Evolutionary conservation across 2,329 filamentous ascomycete genomes (phyloP).

Genomic region (Pseudopyrenochaeta lycopersici): DNA sequence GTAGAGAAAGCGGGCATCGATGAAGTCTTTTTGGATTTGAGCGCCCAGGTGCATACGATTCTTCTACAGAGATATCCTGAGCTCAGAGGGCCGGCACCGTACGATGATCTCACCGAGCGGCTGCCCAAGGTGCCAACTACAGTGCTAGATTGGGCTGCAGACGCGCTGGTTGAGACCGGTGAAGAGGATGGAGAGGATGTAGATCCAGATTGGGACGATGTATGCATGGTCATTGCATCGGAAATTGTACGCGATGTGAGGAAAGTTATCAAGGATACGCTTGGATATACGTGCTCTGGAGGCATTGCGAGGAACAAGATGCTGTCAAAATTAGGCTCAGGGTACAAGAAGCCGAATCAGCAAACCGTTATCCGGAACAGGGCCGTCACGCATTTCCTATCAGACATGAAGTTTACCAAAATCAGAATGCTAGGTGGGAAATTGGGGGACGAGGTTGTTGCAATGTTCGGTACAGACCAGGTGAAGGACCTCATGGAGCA

Average conservation of each 20-base stretch:
- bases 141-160: slow-evolving; percentile 82
- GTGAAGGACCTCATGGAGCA: slow-evolving; percentile 79
- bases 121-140: slow-evolving; percentile 78
- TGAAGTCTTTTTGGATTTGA: slow-evolving; percentile 94
- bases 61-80: slow-evolving; percentile 81
- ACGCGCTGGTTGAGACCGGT: slow-evolving; percentile 83
- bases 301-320: slow-evolving; percentile 93
- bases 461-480: slow-evolving; percentile 81
- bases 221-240: slow-evolving; percentile 84
- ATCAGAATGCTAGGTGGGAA: slow-evolving; percentile 96
- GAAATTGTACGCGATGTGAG: slow-evolving; percentile 86
- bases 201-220: slow-evolving; percentile 96
- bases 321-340: slow-evolving; percentile 91
- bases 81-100: slow-evolving; percentile 71
- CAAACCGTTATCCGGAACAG: slow-evolving; percentile 94
- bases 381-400: slow-evolving; percentile 80
- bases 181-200: slow-evolving; percentile 75
- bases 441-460: slow-evolving; percentile 84
- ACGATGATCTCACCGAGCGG: slow-evolving; percentile 74
- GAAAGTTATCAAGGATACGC: slow-evolving; percentile 69
- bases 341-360: slow-evolving; percentile 89
- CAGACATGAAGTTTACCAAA: slow-evolving; percentile 90
- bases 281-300: slow-evolving; percentile 91
- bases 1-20: slow-evolving; percentile 96
- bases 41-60: slow-evolving; percentile 79